These are phyloP conservation scores for Eurotiales sp. DNA, from an alignment of 2,329 filamentous ascomycete species.

Conservation along the genomic window DNA sequence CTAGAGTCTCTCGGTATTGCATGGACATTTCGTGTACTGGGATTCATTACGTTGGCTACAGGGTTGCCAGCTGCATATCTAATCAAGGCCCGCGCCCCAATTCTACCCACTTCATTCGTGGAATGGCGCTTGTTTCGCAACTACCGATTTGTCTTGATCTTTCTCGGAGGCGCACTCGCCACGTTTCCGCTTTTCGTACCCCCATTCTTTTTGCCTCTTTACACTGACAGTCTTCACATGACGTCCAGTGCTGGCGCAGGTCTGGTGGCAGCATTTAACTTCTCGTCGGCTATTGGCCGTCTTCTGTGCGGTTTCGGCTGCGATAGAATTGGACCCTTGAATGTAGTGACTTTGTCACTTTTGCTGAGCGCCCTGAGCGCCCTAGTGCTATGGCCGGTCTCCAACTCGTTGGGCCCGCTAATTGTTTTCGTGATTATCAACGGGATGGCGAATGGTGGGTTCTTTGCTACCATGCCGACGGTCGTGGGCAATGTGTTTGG, in stretches of 20 bases:
- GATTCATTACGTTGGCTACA: conserved; percentile 50
- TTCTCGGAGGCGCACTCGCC: conserved; percentile 52
- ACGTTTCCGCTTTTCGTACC: conserved; percentile 61
- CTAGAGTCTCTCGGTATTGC: conserved; percentile 53
- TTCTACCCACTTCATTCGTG: conserved; percentile 40
- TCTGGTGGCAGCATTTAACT: conserved; percentile 59
- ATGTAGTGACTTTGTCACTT: conserved; percentile 52
- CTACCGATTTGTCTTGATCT: conserved; percentile 50
- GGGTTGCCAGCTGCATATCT: conserved; percentile 55
- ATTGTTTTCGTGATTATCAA: conserved; percentile 58
- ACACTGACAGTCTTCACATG: conserved; percentile 53
- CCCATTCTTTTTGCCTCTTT: conserved; percentile 59
- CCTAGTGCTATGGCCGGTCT: conserved; percentile 60
- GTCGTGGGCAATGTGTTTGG: conserved; percentile 60
- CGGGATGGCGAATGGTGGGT: conserved; percentile 58
- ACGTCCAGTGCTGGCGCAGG: conserved; percentile 52
- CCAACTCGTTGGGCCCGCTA: conserved; percentile 52
- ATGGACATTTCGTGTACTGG: conserved; percentile 61
- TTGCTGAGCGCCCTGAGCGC: conserved; percentile 55
- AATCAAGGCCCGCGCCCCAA: conserved; percentile 49
- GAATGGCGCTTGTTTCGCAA: conserved; percentile 56
- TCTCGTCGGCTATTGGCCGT: conserved; percentile 57
- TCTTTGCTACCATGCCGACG: conserved; percentile 63
- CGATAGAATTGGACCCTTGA: conserved; percentile 54
- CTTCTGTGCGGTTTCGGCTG: conserved; percentile 53